A percentile compares a stretch with the other conserved stretches of the same genome.
Conservation (phyloP, 257 asterid genomes). For the Solanum sitiens region DNA sequence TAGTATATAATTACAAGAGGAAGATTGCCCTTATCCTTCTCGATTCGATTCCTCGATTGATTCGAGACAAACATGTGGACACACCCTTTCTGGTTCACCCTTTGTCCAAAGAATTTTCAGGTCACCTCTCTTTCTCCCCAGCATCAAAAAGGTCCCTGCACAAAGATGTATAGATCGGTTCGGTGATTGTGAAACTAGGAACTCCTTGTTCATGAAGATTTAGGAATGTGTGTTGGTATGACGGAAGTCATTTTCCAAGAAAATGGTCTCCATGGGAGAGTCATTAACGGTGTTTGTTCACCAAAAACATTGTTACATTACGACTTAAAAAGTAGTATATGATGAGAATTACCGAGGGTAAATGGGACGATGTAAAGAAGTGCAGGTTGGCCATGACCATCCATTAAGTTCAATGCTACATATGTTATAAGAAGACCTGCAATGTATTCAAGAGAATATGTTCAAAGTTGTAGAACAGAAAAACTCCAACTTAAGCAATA, state of each 20-base stretch:
- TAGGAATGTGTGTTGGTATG: background rate
- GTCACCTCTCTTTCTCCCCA: slow-evolving; percentile 68
- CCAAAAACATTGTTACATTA: background rate
- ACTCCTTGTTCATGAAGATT: background rate
- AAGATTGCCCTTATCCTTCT: background rate
- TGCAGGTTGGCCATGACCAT: slow-evolving; percentile 95
- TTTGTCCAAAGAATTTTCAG: slow-evolving; percentile 52
- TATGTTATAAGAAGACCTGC: slow-evolving; percentile 82
- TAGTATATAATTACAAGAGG: background rate
- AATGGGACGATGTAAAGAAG: slow-evolving; percentile 86
- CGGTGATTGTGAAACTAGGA: background rate
- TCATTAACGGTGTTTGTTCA: background rate
- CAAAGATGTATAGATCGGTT: background rate
- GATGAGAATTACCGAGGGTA: slow-evolving; percentile 48
- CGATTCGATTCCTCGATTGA: slow-evolving; percentile 28
- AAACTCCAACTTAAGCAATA: background rate
- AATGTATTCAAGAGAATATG: background rate
- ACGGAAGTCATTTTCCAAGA: background rate
- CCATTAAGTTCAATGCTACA: slow-evolving; percentile 78
- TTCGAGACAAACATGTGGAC: slow-evolving; percentile 63
- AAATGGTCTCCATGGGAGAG: background rate
- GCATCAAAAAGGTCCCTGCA: slow-evolving; percentile 57
- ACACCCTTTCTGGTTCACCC: slow-evolving; percentile 73
- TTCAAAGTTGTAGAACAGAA: background rate
- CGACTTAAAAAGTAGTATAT: background rate